Evolutionary conservation across 495 filamentous ascomycete species (phyloP).

Genomic region (Penicillium roqueforti): DNA sequence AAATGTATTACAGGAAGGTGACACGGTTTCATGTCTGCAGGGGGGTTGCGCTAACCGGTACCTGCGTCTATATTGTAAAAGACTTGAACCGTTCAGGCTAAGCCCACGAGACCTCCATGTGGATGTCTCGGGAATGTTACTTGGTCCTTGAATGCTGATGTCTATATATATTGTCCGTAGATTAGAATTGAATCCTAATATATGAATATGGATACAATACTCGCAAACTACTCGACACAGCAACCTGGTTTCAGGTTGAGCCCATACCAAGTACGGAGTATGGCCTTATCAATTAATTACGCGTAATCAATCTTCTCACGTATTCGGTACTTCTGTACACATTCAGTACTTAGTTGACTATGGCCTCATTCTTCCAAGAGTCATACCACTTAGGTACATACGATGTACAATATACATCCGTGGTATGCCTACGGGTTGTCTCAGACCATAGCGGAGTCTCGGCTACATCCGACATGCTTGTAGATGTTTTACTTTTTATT

Average conservation of each 20-base stretch:
- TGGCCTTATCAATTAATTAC: not conserved
- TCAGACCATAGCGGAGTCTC: not conserved
- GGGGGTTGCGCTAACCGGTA: constrained; percentile 9
- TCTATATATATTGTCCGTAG: too few species aligned
- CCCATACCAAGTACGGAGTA: not conserved
- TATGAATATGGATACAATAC: not conserved
- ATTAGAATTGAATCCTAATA: too few species aligned
- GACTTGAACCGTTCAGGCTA: not conserved
- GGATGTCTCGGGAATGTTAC: constrained; percentile 7
- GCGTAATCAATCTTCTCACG: not conserved
- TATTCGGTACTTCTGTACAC: not conserved
- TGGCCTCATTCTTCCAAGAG: not conserved
- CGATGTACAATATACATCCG: too few species aligned
- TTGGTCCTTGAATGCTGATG: not conserved
- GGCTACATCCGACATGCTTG: constrained; percentile 1
- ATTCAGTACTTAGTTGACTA: not conserved
- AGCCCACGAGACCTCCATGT: constrained; percentile 31
- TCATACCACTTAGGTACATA: not conserved
- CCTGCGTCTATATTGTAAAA: constrained; percentile 15
- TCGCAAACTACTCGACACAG: not conserved
- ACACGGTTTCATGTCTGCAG: constrained; percentile 5
- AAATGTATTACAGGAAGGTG: not conserved
- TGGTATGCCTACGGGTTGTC: too few species aligned
- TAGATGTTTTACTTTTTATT: too few species aligned
- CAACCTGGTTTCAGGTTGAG: not conserved